Evolutionary conservation across 331 rosid genomes (phyloP), one percentile per base, ranked within the genome.

Genomic region (Malus hybrid): DNA sequence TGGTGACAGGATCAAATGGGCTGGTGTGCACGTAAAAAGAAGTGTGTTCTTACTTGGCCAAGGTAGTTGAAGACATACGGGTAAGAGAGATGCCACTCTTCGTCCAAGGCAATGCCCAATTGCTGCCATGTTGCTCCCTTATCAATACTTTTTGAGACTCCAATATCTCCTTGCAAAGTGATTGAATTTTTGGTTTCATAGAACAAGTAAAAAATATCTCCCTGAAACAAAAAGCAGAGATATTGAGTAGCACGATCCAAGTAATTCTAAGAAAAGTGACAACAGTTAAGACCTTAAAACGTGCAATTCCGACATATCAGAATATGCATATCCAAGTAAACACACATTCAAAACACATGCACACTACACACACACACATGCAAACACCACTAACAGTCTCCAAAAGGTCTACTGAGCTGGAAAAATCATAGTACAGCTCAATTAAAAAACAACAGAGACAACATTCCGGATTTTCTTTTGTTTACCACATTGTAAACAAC

Each of bases 51-150:
- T 89, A 95, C 99, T 84, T 92, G 84, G 76, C 83, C 98, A 22
- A 52, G 82, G 80, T 95, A 89, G 71, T 82, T 72, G 80, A 95
- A 95, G 76, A 95, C 93, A 65, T 73, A 95, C 0, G 99, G 99
- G 79, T 83, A 95, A 69, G 99, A 95, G 75, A 95, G 97, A 89
- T 95, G 99, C 99, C 99, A 95, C 44, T 89, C 90, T 84, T 95
- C 99, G 64, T 85, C 76, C 90, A 95, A 88, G 73, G 97, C 99
- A 77, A 90, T 80, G 82, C 99, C 99, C 59, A 92, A 75, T 64
- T 84, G 97, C 73, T 92, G 80, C 99, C 99, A 95, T 68, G 97
- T 86, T 76, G 96, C 99, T 79, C 99, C 99, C 76, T 83, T 88
- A 65, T 95, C 98, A 5, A 83, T 86, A 79, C 99, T 95, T 79